Base-by-base conservation (phyloP, 208 protist genomes). In the Leishmania arabica region DNA sequence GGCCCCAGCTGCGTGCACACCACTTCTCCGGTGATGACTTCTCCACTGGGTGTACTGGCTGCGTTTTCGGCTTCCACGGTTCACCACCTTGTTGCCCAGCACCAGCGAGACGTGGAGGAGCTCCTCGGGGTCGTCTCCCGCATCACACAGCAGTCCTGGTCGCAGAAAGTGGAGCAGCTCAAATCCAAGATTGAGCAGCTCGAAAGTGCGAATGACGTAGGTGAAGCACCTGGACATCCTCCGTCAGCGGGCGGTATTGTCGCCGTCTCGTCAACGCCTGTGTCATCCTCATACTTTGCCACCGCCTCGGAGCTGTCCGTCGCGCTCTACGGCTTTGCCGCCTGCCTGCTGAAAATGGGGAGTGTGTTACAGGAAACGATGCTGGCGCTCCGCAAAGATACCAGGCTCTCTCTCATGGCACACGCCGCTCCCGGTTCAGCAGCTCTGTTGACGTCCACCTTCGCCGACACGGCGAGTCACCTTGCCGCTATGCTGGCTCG, bases 21-120 rank as follows among this genome's bases (percentile, higher is more conserved):
- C 65, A 81, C 81, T 2, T 77, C 78, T 24, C 65, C 73, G 0
- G 84, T 86, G 5, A 77, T 83, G 49, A 84, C 85, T 0, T 77
- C 91, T 21, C 92, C 92, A 9, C 76, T 96, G 1, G 92, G 92
- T 27, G 86, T 96, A 11, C 84, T 96, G 31, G 53, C 53, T 27
- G 85, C 84, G 47, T 93, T 93, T 69, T 76, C 88, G 5, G 56
- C 84, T 2, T 84, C 86, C 54, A 79, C 83, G 0, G 40, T 86
- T 0, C 89, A 96, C 34, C 78, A 86, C 56, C 80, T 96, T 64
- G 74, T 95, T 71, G 86, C 86, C 1, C 89, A 94, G 75, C 89
- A 93, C 60, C 84, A 87, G 42, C 82, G 92, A n/a, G 88, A 94
- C 49, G 81, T 86, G 40, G 85, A 83, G 69, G 75, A 85, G 31